Base-by-base conservation (phyloP, 129 eudicot species). In the Chrysanthemum lavandulifolium region DNA sequence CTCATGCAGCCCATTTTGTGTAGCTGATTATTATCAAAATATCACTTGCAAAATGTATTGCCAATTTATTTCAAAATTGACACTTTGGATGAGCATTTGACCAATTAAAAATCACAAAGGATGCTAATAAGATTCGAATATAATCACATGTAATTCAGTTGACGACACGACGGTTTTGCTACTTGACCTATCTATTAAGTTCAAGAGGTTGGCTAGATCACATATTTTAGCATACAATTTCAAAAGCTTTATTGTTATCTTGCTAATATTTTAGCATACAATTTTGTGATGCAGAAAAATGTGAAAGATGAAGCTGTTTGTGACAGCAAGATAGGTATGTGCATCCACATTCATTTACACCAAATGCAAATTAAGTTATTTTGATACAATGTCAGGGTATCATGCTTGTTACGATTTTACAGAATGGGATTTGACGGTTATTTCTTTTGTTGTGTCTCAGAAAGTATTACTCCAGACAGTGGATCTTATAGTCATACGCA, bases 371-470 rank as follows among this genome's bases (percentile, higher is more conserved):
- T 29, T 29, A 29, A 3, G 33, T 29, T 29, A 29, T 29, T 29
- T 29, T 29, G 23, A 23, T 61, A 50, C 59, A 21, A 15, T 59
- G 33, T 10, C 51, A 14, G 43, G 13, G 40, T 13, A 15, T 5
- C 12, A 33, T 71, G n/a, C 18, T n/a, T 62, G 16, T 45, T 36
- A 31, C 10, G 48, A 21, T 16, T 27, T 48, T 50, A 73, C 45
- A 57, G 51, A 16, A 21, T 29, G 64, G 4, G 10, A 73, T 13
- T 73, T 33, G 31, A 27, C 10, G 65, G 23, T 82, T 62, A 25
- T 50, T 12, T 12, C n/a, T 64, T 65, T 58, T 56, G 49, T 63
- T 81, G 55, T 53, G 53, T 72, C 48, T 65, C 83, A 80, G 86
- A 70, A 21, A 72, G 59, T 15, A 10, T 33, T 69, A 61, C 63